Base-by-base conservation (phyloP, 2,329 filamentous ascomycete genomes). In the Tolypocladium guangdongense region DNA sequence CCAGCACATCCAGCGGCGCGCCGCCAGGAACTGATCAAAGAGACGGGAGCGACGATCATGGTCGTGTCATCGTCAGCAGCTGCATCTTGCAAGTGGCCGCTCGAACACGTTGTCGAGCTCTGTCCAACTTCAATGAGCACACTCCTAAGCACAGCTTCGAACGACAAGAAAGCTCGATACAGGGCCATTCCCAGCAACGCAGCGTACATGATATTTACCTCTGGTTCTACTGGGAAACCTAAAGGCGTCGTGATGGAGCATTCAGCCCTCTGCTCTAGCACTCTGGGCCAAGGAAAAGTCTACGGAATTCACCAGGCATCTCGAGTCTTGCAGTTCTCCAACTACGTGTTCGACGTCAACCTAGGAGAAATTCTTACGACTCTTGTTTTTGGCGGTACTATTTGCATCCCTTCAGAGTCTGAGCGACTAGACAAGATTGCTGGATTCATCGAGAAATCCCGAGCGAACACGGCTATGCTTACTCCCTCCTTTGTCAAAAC, bases 261-360 rank as follows among this genome's bases (percentile, higher is more conserved):
- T 59, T 68, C 66, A 0, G 73, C 78, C 2, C 70, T 83, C 11
- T 76, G 77, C 2, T 78, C 79, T 0, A 73, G 74, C 3, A 74
- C 75, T 20, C 55, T 74, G 2, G 71, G 71, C 0, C 74, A 82
- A 59, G 76, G 71, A 0, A 67, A 70, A 2, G 68, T 71, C 0
- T 66, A 81, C 10, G 65, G 71, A 1, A 78, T 80, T 52, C 71
- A 68, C 39, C 63, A 61, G 8, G 64, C 62, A 1, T 78, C 78
- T 8, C 73, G 83, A 3, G 74, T 81, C 7, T 55, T 82, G 47
- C 75, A 78, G 53, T 77, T 77, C 53, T 74, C 75, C 4, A 71
- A 71, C 7, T 77, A 74, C 56, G 74, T 72, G 0, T 80, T 79
- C 48, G 77, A 81, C 53, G 71, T 71, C 2, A 73, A 70, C 41